Evolutionary conservation across 2,329 filamentous ascomycete genomes (phyloP).

Genomic region (Mycosphaerella sp.): DNA sequence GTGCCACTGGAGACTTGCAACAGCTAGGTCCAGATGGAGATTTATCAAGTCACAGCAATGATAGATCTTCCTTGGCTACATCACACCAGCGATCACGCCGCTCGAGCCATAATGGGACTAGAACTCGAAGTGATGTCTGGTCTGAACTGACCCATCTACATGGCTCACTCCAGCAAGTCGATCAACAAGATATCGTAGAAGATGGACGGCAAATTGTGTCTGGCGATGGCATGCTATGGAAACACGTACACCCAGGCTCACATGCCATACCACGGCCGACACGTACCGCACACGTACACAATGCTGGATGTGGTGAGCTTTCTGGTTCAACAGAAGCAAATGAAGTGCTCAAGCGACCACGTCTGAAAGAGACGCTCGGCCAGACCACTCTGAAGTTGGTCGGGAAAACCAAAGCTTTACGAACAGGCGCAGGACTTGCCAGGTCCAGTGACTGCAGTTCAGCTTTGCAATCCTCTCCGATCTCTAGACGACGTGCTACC

Average conservation of each 20-base stretch:
- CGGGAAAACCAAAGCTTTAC: constrained; percentile 18
- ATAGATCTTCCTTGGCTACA: not conserved
- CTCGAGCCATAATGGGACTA: constrained; percentile 1
- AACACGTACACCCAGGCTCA: constrained; percentile 20
- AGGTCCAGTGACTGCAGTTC: not conserved
- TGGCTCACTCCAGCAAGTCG: constrained; percentile 1
- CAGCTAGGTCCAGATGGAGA: not conserved
- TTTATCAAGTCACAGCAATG: not conserved
- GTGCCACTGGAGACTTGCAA: not conserved
- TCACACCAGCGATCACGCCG: constrained; percentile 6
- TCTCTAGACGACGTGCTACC: constrained; percentile 5
- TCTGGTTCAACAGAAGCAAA: constrained; percentile 7
- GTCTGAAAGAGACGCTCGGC: constrained; percentile 7
- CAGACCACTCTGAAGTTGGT: constrained; percentile 17
- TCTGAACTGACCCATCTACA: not conserved
- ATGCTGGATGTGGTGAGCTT: constrained; percentile 5
- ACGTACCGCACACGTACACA: constrained; percentile 22
- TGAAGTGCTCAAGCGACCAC: constrained; percentile 2
- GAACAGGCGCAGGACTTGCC: constrained; percentile 11
- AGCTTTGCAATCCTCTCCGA: not conserved
- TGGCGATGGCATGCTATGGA: constrained; percentile 18
- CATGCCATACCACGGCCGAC: constrained; percentile 17
- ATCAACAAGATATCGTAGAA: constrained; percentile 1
- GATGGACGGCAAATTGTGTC: not conserved
- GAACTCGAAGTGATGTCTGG: not conserved